phyloP scores from a whole-genome alignment of 257 asterid genomes.

The Solanum chaucha region DNA sequence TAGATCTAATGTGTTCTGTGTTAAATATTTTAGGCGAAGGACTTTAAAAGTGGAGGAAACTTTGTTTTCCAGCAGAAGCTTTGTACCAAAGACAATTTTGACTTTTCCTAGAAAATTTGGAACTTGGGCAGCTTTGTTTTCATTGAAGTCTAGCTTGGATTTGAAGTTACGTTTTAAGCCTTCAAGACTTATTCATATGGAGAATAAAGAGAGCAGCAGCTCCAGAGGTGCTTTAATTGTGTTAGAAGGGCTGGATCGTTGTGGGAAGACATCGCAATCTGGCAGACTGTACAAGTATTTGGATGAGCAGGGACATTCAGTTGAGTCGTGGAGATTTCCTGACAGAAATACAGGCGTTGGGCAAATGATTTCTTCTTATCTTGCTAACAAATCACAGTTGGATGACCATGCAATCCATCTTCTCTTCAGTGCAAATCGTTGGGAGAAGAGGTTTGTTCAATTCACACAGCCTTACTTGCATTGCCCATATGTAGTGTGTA shows the following conservation, averaged over 20 bases:
- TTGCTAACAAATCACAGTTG: conserved; percentile 61
- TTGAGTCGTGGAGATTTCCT: conserved; percentile 90
- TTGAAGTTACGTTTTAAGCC: conserved; percentile 34
- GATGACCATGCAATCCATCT: conserved; percentile 88
- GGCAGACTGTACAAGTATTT: conserved; percentile 46
- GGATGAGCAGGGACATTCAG: conserved; percentile 54
- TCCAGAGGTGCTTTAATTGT: conserved; percentile 91
- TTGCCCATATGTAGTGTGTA: background rate
- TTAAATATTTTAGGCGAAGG: background rate
- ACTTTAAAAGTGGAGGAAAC: background rate
- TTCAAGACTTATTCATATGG: conserved; percentile 54
- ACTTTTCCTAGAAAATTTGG: conserved; percentile 23
- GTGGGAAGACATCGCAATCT: conserved; percentile 89
- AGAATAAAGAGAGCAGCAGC: conserved; percentile 18
- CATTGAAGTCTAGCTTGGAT: conserved; percentile 13
- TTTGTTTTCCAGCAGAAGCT: background rate
- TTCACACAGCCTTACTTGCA: background rate
- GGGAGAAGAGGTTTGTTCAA: conserved; percentile 72
- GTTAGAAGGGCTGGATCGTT: conserved; percentile 86
- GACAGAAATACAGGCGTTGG: conserved; percentile 88
- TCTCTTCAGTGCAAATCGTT: conserved; percentile 93
- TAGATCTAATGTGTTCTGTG: background rate
- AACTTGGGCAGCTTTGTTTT: conserved; percentile 11
- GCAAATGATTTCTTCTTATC: conserved; percentile 91
- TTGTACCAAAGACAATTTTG: background rate